Evolutionary conservation across 2,329 filamentous ascomycete genomes (phyloP), one percentile per base, ranked within the genome.

Genomic region (Alternaria triticimaculans): DNA sequence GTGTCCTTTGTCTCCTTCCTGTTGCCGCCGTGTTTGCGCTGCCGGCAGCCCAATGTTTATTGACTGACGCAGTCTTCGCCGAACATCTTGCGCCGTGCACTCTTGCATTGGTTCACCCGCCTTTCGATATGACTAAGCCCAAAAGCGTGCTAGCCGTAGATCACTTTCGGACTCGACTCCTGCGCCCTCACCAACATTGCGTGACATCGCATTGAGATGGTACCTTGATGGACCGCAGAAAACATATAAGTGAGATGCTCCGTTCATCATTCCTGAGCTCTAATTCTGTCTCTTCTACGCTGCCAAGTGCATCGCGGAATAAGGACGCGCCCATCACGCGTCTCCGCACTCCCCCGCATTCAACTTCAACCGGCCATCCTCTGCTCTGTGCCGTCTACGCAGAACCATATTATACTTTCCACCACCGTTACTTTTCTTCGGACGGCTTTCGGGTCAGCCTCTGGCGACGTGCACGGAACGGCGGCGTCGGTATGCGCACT

Each of bases 41-140:
- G 62, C 67, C 65, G 63, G 60, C 70, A 67, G 71, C 66, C 53
- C 44, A 43, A 44, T 66, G 58, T 63, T 65, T 60, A 55, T 53
- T 59, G 44, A 55, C 55, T 58, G 60, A 55, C 60, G 63, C 65
- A 66, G 54, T 59, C 60, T 45, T 51, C 58, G 55, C 59, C 63
- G 55, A 59, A 60, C 64, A 50, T 55, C n/a, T 60, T 54, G 50
- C 44, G 58, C 50, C 43, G 51, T 59, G 64, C 62, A 56, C 63
- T 55, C 55, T 58, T 25, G 48, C 48, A 30, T 51, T 49, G 37
- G 26, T 59, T 59, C 57, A 59, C 48, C 57, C 57, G 37, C 57
- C 37, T 18, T 41, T 41, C 37, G 37, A 59, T 43, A 11, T 53
- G 18, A 41, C 49, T 59, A 69, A 60, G 41, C 68, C 61, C 43